Evolutionary conservation across 164 flowering plant species (phyloP).

Genomic region (Stephania japonica): DNA sequence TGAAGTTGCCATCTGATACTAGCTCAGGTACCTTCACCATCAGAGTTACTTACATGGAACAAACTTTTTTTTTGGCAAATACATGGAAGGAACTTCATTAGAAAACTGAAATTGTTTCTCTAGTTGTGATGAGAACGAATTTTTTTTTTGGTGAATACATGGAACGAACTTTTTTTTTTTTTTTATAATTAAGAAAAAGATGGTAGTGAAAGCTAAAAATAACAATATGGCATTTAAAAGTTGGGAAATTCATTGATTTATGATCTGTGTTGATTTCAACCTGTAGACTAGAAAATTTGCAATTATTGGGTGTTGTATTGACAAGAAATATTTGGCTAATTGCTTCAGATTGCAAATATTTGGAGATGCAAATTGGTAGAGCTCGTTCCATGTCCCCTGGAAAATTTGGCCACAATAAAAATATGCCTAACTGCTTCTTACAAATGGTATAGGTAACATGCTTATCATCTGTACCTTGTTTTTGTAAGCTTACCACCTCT

Average conservation of each 20-base stretch:
- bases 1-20: slow-evolving; percentile 19
- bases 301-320: not conserved
- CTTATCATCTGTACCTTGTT: slow-evolving; percentile 3
- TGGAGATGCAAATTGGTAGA: slow-evolving; percentile 44
- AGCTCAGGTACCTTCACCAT: slow-evolving; percentile 37
- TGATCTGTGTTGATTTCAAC: not conserved
- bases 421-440: slow-evolving; percentile 61
- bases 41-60: not conserved
- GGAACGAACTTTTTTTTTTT: too few species aligned
- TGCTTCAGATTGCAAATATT: slow-evolving; percentile 45
- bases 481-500: not conserved
- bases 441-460: slow-evolving; percentile 54
- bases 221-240: not conserved
- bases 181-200: too few species aligned
- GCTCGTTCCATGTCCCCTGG: slow-evolving; percentile 62
- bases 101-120: not conserved
- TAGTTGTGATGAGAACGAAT: not conserved
- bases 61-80: too few species aligned
- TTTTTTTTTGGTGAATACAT: too few species aligned
- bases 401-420: slow-evolving; percentile 36
- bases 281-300: not conserved
- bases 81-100: not conserved
- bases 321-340: slow-evolving; percentile 1
- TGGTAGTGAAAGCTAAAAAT: not conserved
- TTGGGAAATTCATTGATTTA: not conserved